phyloP scores from a whole-genome alignment of 2,329 filamentous ascomycete species.

The Parascedosporium putredinis region DNA sequence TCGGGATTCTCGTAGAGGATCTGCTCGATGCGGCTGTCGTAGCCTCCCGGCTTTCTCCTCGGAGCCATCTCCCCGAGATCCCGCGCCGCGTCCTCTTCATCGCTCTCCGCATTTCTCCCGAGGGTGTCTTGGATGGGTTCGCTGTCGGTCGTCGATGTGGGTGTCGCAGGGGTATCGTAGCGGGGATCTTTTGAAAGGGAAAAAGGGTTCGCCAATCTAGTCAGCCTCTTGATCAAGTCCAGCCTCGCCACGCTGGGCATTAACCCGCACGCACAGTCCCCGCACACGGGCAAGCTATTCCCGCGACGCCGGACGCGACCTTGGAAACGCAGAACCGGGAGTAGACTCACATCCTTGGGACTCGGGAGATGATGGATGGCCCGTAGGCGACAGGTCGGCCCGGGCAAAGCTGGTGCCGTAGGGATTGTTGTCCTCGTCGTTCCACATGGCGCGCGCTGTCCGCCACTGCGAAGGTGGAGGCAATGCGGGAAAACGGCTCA shows the following conservation, averaged over 20 bases:
- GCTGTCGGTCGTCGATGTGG: constrained; percentile 53
- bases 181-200: too few relatives aligned
- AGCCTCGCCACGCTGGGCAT: too few relatives aligned
- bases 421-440: constrained; percentile 98
- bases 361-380: constrained; percentile 53
- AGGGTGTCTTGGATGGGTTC: constrained; percentile 15
- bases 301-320: too few relatives aligned
- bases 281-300: too few relatives aligned
- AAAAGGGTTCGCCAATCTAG: too few relatives aligned
- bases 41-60: constrained; percentile 70
- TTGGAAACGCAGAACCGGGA: background rate
- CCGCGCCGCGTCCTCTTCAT: constrained; percentile 36
- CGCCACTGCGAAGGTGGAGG: background rate
- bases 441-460: constrained; percentile 61
- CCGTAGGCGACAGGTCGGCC: constrained; percentile 64
- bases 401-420: constrained; percentile 87
- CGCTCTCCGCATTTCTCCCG: constrained; percentile 23
- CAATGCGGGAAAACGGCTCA: background rate
- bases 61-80: constrained; percentile 34
- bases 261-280: too few relatives aligned
- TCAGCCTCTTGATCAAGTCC: too few relatives aligned
- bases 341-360: constrained; percentile 47
- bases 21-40: constrained; percentile 93
- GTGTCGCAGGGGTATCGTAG: constrained; percentile 63
- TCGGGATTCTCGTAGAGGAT: constrained; percentile 92